Conservation (phyloP, 176 grass and related monocot species). For the Lolium rigidum region DNA sequence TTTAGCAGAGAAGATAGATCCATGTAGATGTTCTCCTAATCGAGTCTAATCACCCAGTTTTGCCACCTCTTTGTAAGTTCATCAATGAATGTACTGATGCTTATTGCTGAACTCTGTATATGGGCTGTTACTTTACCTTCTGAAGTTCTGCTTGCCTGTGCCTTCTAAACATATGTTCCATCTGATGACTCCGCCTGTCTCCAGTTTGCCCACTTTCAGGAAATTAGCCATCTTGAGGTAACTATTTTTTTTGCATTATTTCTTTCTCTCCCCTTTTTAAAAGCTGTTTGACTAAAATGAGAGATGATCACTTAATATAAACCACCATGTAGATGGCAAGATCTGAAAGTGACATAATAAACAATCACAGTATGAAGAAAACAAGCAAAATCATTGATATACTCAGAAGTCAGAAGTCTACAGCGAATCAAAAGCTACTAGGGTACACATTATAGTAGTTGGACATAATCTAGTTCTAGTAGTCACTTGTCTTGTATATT, state of each 20-base stretch:
- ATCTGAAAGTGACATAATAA: not conserved
- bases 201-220: not conserved
- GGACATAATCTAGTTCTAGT: constrained; percentile 10
- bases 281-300: not conserved
- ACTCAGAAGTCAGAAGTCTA: not conserved
- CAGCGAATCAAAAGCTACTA: not conserved
- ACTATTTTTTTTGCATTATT: not conserved
- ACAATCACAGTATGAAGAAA: not conserved
- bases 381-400: not conserved
- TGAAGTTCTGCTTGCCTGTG: not conserved
- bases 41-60: not conserved
- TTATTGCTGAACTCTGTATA: not conserved
- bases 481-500: not conserved
- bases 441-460: not conserved
- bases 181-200: not conserved
- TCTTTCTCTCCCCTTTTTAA: not conserved
- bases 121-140: not conserved
- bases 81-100: not conserved
- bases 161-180: not conserved
- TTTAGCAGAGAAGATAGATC: not conserved
- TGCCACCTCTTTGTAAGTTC: not conserved
- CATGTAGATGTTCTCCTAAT: not conserved
- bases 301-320: not conserved
- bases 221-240: not conserved
- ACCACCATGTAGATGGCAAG: not conserved